Evolutionary conservation across 225 moss, liverwort and hornwort species (phyloP), one percentile per base, ranked within the genome.

Genomic region (Ulota crispa): DNA sequence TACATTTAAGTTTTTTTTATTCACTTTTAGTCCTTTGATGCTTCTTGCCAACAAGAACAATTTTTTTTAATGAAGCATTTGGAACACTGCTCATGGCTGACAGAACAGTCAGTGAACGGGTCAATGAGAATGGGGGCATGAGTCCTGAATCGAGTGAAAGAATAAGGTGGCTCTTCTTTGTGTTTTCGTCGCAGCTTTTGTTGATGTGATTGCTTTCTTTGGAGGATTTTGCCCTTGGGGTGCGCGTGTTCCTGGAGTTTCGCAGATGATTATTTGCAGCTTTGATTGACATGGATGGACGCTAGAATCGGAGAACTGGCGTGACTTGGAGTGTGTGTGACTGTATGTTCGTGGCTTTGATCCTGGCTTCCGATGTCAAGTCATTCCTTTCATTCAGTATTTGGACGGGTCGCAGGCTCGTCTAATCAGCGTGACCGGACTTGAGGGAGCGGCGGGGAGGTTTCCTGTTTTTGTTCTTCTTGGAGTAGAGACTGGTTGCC

Each of bases 181-280:
- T 64, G 47, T 68, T 79, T 79, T 37, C 73, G 85, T 73, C 45
- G 37, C 71, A 82, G 11, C 79, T 43, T 45, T 74, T 70, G 53
- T 80, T 53, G 62, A 43, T 80, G 82, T 67, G 79, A 79, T 52
- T 79, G 75, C 32, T 27, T 54, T 12, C 42, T 64, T 67, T 54
- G 66, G 81, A 81, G 81, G 71, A 66, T 23, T 68, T 60, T 70
- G 19, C 70, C 62, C 18, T 21, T 60, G 19, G 70, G 63, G 71
- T 55, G 84, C 52, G 52, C 74, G 20, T 75, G 37, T 79, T 81
- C 63, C 37, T 75, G 70, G 81, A 21, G 64, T 41, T 47, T 70
- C 64, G 30, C 79, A 52, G 78, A 82, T 52, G 76, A 26, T 43
- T 43, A 70, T 79, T 50, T 70, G 82, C 64, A 81, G 73, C 57